Evolutionary conservation across 257 asterid genomes (phyloP), one percentile per base, ranked within the genome.

Genomic region (Solanum etuberosum): DNA sequence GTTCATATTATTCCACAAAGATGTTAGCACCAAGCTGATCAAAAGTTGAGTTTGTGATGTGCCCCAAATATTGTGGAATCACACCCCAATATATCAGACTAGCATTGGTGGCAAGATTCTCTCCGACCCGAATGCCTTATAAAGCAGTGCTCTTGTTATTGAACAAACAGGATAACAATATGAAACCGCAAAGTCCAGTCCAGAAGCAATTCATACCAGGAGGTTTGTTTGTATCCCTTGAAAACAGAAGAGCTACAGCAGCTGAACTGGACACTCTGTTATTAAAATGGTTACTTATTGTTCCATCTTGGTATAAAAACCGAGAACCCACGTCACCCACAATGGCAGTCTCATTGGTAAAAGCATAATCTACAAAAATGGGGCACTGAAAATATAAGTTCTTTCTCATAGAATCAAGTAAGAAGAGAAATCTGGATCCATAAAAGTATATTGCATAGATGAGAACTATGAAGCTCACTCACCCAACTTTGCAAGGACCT

Each of bases 401-500:
- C 31, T 72, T 78, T 40, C 61, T 40, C 78, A 87, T 57, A 78
- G 51, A 72, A 57, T 29, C 61, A 51, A 51, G 61, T 21, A 54
- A 38, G 23, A 59, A 35, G 59, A 61, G 35, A 35, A 83, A 34
- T 38, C 74, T 83, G 29, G 48, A 20, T 35, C 48, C 81, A 63
- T 34, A 43, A 76, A 67, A 43, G 27, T 67, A 20, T 8, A 70
- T 70, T 37, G 27, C 42, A 71, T 23, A 83, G 7, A 35, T 87
- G 31, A 65, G 63, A 83, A 25, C 31, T 51, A 68, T 43, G 80
- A 87, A 9, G 81, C 68, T 51, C 71, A 93, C 98, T 93, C 90
- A 96, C 99, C 99, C 90, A 95, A 88, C 90, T 85, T 91, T 88
- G 92, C 93, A 90, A 94, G 97, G 86, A 95, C 89, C 48, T 93